Evolutionary conservation across 805 yeast genomes (phyloP).

Genomic region (Wickerhamia fluorescens): DNA sequence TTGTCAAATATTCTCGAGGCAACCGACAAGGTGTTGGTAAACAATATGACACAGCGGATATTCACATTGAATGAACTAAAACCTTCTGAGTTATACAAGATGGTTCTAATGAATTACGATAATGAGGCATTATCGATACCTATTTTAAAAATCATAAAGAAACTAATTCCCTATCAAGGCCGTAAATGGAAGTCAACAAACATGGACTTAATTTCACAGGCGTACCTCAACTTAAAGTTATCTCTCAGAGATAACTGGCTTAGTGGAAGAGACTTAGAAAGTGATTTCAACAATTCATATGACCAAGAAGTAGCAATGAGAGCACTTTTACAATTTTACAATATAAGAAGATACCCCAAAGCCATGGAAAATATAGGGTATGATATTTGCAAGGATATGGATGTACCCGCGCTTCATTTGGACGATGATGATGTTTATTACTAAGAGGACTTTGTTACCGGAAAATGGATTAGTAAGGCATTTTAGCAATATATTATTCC

Average conservation of each 20-base stretch:
- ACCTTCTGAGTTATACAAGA: constrained; percentile 56
- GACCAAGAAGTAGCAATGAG: constrained; percentile 83
- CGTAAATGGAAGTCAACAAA: constrained; percentile 89
- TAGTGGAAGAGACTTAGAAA: constrained; percentile 69
- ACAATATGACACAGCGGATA: constrained; percentile 64
- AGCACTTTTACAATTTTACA: constrained; percentile 71
- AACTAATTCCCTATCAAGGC: constrained; percentile 83
- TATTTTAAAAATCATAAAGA: constrained; percentile 65
- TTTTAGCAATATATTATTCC: no score
- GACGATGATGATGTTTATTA: no score
- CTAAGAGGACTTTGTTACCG: no score
- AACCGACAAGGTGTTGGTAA: constrained; percentile 51
- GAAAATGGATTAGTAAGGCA: no score
- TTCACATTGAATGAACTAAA: constrained; percentile 54
- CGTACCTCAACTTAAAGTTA: constrained; percentile 68
- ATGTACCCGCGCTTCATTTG: constrained; percentile 13
- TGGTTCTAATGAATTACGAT: constrained; percentile 47
- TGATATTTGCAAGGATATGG: constrained; percentile 22
- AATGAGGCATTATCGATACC: constrained; percentile 61
- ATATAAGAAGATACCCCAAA: constrained; percentile 47
- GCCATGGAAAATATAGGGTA: constrained; percentile 56
- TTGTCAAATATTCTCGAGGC: constrained; percentile 47
- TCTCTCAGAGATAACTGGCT: constrained; percentile 83
- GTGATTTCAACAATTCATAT: constrained; percentile 67
- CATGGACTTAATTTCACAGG: constrained; percentile 88